These are phyloP conservation scores for Coemansia javaensis DNA, from an alignment of 192 early-diverging fungal species.

Conservation along the genomic window DNA sequence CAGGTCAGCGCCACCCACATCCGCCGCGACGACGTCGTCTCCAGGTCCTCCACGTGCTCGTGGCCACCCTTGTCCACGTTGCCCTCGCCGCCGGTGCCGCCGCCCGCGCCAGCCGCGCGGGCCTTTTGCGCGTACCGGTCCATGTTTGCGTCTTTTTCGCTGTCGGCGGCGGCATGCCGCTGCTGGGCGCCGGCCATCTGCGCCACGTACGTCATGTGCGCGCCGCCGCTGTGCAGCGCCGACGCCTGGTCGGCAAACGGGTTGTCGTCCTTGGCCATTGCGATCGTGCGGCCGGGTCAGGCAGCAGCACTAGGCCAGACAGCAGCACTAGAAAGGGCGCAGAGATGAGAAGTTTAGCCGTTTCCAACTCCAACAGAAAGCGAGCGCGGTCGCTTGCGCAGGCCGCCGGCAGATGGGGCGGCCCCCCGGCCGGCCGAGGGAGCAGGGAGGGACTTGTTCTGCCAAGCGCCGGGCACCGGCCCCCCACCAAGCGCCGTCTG, in stretches of 20 bases:
- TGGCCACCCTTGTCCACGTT: constrained; percentile 30
- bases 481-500: too few species aligned
- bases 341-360: too few species aligned
- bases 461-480: too few species aligned
- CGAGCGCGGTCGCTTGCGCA: too few species aligned
- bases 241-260: constrained; percentile 33
- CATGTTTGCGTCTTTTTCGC: constrained; percentile 16
- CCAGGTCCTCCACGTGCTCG: constrained; percentile 33
- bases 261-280: constrained; percentile 14
- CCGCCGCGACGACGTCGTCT: constrained; percentile 24
- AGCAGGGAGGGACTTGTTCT: too few species aligned
- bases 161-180: background rate
- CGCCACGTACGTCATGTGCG: too few species aligned
- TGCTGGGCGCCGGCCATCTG: background rate
- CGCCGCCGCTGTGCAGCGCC: background rate
- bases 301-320: too few species aligned
- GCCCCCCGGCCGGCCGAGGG: too few species aligned
- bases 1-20: constrained; percentile 27
- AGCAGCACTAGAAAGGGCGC: too few species aligned
- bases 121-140: constrained; percentile 21
- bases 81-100: constrained; percentile 41
- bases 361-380: too few species aligned
- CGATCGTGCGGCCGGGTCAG: too few species aligned
- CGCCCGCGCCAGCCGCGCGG: background rate
- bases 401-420: too few species aligned